Conservation (phyloP, 352 stramenopile species). For the Pythium plurisporium region DNA sequence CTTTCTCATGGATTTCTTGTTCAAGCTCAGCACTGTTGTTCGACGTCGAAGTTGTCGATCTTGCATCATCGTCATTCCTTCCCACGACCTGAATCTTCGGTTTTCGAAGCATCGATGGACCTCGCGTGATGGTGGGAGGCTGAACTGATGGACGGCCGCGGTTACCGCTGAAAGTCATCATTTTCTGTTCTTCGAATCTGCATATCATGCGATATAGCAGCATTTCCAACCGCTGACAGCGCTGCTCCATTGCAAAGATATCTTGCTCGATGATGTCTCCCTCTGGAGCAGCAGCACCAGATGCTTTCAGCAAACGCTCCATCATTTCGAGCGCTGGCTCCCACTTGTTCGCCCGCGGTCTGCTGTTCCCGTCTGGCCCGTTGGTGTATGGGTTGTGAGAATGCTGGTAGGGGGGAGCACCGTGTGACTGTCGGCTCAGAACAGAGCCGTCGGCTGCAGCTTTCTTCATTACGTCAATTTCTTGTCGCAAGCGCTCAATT, state of each 20-base stretch:
- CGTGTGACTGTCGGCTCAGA: background rate
- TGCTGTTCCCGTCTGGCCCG: conserved; percentile 18
- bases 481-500: conserved; percentile 60
- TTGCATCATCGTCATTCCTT: conserved; percentile 37
- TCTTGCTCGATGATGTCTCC: conserved; percentile 37
- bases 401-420: conserved; percentile 12
- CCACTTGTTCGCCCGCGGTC: conserved; percentile 57
- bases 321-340: conserved; percentile 78
- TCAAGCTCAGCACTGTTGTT: conserved; percentile 32
- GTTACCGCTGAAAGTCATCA: conserved; percentile 48
- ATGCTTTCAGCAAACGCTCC: conserved; percentile 61
- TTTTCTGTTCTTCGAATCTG: conserved; percentile 79
- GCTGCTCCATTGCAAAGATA: conserved; percentile 38
- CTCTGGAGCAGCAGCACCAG: conserved; percentile 37
- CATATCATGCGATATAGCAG: conserved; percentile 85
- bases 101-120: conserved; percentile 35
- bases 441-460: background rate
- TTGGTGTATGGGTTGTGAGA: conserved; percentile 20
- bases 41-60: conserved; percentile 27
- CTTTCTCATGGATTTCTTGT: conserved; percentile 43
- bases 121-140: conserved; percentile 11
- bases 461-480: conserved; percentile 45
- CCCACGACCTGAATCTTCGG: conserved; percentile 44
- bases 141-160: conserved; percentile 20
- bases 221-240: conserved; percentile 75